phyloP scores from a whole-genome alignment of 441 rosid species.

The Aleurites moluccanus region DNA sequence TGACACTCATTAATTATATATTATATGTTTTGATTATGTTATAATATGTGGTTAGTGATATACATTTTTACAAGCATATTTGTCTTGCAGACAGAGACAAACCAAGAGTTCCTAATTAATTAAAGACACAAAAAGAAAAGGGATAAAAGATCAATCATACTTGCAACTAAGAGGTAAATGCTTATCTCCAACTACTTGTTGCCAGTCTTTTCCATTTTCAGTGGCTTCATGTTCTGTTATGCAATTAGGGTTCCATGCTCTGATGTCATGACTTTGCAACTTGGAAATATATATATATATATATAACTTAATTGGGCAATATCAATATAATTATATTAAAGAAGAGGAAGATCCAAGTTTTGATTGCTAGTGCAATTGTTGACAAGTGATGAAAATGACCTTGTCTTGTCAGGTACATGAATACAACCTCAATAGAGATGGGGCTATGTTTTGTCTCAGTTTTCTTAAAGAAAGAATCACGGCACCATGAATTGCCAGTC shows the following conservation, averaged over 20 bases:
- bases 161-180: too few relatives aligned
- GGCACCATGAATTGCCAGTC: constrained; percentile 2
- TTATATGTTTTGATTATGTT: not conserved
- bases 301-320: too few relatives aligned
- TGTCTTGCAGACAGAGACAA: constrained; percentile 5
- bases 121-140: too few relatives aligned
- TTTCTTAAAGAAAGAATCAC: not conserved
- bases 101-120: not conserved
- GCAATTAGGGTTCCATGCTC: not conserved
- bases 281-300: too few relatives aligned
- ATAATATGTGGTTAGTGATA: not conserved
- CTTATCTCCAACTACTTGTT: constrained; percentile 3
- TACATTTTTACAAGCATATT: not conserved
- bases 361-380: not conserved
- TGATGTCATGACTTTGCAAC: not conserved
- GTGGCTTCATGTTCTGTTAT: not conserved
- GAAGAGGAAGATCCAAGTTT: too few relatives aligned
- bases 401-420: not conserved
- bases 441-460: not conserved
- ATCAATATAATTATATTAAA: not conserved
- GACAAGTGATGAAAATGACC: constrained; percentile 7
- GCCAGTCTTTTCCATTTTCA: not conserved
- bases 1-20: not conserved
- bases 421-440: not conserved
- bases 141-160: too few relatives aligned